A percentile compares a stretch with the other conserved stretches of the same genome.
These are phyloP conservation scores for Rhodotorula sp. DNA, from an alignment of 1,284 basidiomycete species.

Conservation along the genomic window DNA sequence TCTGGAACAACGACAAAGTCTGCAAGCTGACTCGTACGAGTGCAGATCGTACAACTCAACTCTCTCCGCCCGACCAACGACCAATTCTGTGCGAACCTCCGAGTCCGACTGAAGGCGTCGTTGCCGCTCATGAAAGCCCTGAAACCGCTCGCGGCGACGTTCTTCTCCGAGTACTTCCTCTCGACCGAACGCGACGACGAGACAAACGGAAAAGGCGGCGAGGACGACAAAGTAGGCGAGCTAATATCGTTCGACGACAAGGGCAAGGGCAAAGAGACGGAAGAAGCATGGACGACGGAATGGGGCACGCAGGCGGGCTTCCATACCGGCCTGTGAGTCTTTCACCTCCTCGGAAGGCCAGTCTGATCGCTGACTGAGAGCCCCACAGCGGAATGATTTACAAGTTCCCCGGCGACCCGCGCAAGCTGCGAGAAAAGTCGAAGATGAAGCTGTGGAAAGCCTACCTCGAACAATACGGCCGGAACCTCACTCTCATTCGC, in stretches of 20 bases:
- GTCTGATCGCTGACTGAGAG: background rate
- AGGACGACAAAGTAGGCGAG: slow-evolving; percentile 53
- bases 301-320: slow-evolving; percentile 53
- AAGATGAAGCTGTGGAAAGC: slow-evolving; percentile 96
- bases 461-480: slow-evolving; percentile 79
- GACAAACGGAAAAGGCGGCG: slow-evolving; percentile 44
- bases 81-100: slow-evolving; percentile 83
- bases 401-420: slow-evolving; percentile 90
- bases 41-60: slow-evolving; percentile 88
- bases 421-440: slow-evolving; percentile 92
- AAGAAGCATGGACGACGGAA: slow-evolving; percentile 39
- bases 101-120: slow-evolving; percentile 85
- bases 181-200: slow-evolving; percentile 55
- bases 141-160: slow-evolving; percentile 84
- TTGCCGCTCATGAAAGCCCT: slow-evolving; percentile 71
- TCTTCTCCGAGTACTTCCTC: slow-evolving; percentile 85
- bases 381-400: slow-evolving; percentile 64
- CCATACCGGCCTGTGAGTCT: slow-evolving; percentile 65
- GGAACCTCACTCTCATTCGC: slow-evolving; percentile 84
- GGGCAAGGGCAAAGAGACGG: slow-evolving; percentile 27
- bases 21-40: background rate
- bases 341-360: background rate
- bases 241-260: slow-evolving; percentile 40
- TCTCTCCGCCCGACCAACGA: slow-evolving; percentile 94
- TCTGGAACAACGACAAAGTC: fast-evolving